A percentile compares a stretch with the other conserved stretches of the same genome.
Conservation (phyloP, 768 basidiomycete species). For the Mycena pura region DNA sequence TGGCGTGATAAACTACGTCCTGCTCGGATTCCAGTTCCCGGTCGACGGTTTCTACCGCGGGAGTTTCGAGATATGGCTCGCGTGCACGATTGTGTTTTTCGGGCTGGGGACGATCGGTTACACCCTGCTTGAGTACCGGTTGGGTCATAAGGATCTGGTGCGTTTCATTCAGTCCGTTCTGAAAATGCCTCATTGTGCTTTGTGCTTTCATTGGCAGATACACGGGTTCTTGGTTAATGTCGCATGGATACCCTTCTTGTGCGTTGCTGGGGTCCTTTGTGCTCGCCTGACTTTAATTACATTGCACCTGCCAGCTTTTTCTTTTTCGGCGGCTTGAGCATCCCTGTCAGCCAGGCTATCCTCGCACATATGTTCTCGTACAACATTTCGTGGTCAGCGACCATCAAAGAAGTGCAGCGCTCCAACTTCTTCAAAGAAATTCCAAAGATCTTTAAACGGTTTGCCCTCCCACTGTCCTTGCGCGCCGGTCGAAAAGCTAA, state of each 20-base stretch:
- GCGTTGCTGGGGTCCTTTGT: constrained; percentile 36
- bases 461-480: constrained; percentile 39
- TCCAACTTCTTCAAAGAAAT: constrained; percentile 93
- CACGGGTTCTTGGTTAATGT: constrained; percentile 62
- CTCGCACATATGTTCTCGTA: constrained; percentile 68
- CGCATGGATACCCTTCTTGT: constrained; percentile 80
- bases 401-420: constrained; percentile 81
- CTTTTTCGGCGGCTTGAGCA: constrained; percentile 78
- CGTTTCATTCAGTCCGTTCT: constrained; percentile 34
- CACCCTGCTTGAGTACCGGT: constrained; percentile 74
- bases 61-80: constrained; percentile 82
- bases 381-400: constrained; percentile 64
- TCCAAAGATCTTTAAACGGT: constrained; percentile 79
- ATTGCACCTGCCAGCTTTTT: constrained; percentile 59
- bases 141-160: constrained; percentile 61
- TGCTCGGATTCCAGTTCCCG: constrained; percentile 76
- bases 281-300: not conserved
- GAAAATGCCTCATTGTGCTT: constrained; percentile 42
- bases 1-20: constrained; percentile 72
- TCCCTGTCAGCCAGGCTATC: constrained; percentile 72
- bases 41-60: constrained; percentile 82
- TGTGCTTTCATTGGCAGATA: constrained; percentile 36
- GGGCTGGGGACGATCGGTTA: constrained; percentile 76
- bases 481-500: constrained; percentile 39
- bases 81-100: constrained; percentile 79